Base-by-base conservation (phyloP, 805 yeast genomes). In the Jamesozyma gamospora region DNA sequence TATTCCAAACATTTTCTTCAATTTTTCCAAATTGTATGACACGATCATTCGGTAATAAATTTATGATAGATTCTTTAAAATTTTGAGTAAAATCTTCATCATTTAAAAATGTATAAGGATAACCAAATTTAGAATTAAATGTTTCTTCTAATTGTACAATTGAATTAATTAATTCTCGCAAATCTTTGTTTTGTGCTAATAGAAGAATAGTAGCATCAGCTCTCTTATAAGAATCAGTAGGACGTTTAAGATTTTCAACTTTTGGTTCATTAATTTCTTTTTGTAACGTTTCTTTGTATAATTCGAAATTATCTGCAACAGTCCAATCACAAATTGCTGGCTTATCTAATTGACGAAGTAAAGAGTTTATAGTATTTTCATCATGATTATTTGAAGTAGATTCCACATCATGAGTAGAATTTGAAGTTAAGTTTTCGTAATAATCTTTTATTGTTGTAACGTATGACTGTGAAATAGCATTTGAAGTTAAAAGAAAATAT, bases 101-200 rank as follows among this genome's bases (percentile, higher is more conserved):
- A 56, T 88, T 90, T 15, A 92, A 60, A 50, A 92, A 85, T 1
- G 85, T 80, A 79, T 94, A 92, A 0, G 96, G 96, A 56, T 92
- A 92, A 48, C 82, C 74, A 60, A 71, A 92, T 95, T 95, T 86
- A 51, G 88, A 88, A 58, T 90, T 90, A 65, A 88, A 64, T 2
- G 63, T 68, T 19, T 56, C 55, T 53, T 85, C 94, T 28, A 86
- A 71, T 45, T 71, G 74, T 40, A 53, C 55, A 44, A 86, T 75
- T 1, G 94, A 72, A 10, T 50, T 46, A 1, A 73, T 50, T 9
- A 84, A 66, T 1, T 59, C 67, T 0, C 48, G 48, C 15, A 71
- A 53, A 50, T 85, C 95, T 6, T 69, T 52, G 52, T 84, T 82
- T 43, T 87, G 65, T n/a, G 80, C 92, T 40, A 85, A 63, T 3